These are phyloP conservation scores for Entonaema liquescens DNA, from an alignment of 495 filamentous ascomycete genomes.

Conservation along the genomic window DNA sequence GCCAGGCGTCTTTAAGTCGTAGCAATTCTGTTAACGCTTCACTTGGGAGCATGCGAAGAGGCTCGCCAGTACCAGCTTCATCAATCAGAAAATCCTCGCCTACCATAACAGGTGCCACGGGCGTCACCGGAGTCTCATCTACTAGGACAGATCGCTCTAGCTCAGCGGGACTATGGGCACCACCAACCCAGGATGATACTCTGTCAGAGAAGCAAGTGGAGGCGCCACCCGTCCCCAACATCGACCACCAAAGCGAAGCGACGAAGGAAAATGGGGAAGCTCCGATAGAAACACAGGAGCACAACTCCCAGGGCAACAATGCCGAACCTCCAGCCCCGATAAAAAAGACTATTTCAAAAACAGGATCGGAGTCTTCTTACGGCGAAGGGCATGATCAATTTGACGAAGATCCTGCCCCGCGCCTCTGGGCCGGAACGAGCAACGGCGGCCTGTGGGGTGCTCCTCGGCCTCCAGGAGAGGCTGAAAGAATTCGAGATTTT, in stretches of 20 bases:
- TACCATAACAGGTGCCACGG: slow-evolving; percentile 29
- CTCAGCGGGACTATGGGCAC: slow-evolving; percentile 52
- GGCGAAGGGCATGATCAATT: slow-evolving; percentile 42
- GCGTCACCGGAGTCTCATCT: slow-evolving; percentile 48
- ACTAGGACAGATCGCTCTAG: slow-evolving; percentile 37
- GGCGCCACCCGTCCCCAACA: slow-evolving; percentile 57
- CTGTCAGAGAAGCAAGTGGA: slow-evolving; percentile 51
- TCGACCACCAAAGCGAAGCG: slow-evolving; percentile 45
- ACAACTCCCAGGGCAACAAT: slow-evolving; percentile 4
- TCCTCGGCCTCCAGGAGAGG: slow-evolving; percentile 48
- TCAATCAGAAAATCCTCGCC: slow-evolving; percentile 12
- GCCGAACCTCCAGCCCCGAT: not conserved
- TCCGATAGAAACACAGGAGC: not conserved
- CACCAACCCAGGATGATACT: slow-evolving; percentile 44
- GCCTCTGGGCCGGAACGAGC: slow-evolving; percentile 36
- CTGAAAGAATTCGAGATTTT: slow-evolving; percentile 49
- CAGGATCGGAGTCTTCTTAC: slow-evolving; percentile 16
- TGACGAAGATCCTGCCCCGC: slow-evolving; percentile 28
- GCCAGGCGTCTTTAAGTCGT: slow-evolving; percentile 32
- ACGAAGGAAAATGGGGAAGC: slow-evolving; percentile 11
- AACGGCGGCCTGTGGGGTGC: slow-evolving; percentile 52
- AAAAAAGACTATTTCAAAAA: not conserved
- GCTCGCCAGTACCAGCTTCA: slow-evolving; percentile 19
- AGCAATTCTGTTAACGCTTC: slow-evolving; percentile 47
- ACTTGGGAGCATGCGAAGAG: slow-evolving; percentile 45